Percentiles rank a stretch among this genome's conserved stretches.
Conservation (phyloP, 345 rosid genomes). For the Triadica sebifera region DNA sequence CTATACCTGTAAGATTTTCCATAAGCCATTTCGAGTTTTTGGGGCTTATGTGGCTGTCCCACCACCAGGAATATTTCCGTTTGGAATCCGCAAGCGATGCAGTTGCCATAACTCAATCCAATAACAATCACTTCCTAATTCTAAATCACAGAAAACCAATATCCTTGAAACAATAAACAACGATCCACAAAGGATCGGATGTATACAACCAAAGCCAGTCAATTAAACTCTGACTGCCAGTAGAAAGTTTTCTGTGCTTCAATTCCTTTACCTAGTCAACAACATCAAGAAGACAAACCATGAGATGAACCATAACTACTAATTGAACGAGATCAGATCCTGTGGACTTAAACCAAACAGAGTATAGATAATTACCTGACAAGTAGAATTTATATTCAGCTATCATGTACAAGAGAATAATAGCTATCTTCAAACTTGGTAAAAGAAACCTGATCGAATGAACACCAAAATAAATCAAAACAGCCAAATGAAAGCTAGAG, state of each 20-base stretch:
- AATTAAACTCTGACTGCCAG: slow-evolving; percentile 5
- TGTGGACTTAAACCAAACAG: slow-evolving; percentile 13
- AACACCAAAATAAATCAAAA: not conserved
- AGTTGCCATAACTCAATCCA: slow-evolving; percentile 49
- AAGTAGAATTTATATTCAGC: slow-evolving; percentile 27
- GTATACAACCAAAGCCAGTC: slow-evolving; percentile 8
- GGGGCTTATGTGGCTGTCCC: slow-evolving; percentile 96
- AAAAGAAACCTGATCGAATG: slow-evolving; percentile 32
- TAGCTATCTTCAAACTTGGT: slow-evolving; percentile 15
- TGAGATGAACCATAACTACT: not conserved
- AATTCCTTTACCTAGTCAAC: slow-evolving; percentile 21
- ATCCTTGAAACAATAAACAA: slow-evolving; percentile 8
- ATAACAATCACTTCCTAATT: slow-evolving; percentile 17
- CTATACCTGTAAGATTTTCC: slow-evolving; percentile 97
- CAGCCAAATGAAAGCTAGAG: not conserved
- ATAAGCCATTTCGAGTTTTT: slow-evolving; percentile 97
- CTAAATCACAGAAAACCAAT: not conserved
- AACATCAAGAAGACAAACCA: slow-evolving; percentile 14
- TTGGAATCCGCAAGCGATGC: slow-evolving; percentile 42
- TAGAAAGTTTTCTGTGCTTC: slow-evolving; percentile 6
- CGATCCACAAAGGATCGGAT: slow-evolving; percentile 11
- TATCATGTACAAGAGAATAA: not conserved
- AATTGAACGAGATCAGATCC: slow-evolving; percentile 20
- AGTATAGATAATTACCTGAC: slow-evolving; percentile 38
- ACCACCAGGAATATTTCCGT: slow-evolving; percentile 95